Evolutionary conservation across 306 rosid genomes (phyloP), one percentile per base, ranked within the genome.

Genomic region (Benincasa hispida): DNA sequence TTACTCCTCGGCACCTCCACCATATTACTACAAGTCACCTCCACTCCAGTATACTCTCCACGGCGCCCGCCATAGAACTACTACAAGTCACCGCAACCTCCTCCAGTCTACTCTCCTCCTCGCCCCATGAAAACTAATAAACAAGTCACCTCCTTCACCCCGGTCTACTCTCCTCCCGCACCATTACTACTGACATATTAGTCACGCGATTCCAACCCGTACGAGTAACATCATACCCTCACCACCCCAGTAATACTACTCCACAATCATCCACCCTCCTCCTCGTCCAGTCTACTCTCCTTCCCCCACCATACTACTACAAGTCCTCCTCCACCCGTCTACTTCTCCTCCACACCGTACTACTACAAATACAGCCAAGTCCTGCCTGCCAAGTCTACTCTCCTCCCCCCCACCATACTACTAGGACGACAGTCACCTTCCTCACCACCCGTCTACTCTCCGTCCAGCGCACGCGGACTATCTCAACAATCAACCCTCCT

Each of bases 171-270:
- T 0, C 80, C 80, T 0, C 80, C 80, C 0, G 75, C 80, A 1
- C 76, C 76, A 0, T n/a, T 72, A 72, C 57, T 45, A 45, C 37
- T 69, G n/a, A 69, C 55, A 69, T n/a, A n/a, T n/a, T n/a, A 67
- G 22, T 66, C 79, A n/a, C n/a, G n/a, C n/a, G n/a, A n/a, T n/a
- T n/a, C n/a, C n/a, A n/a, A n/a, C n/a, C n/a, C n/a, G n/a, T n/a
- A n/a, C n/a, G n/a, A n/a, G n/a, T n/a, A n/a, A n/a, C n/a, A n/a
- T n/a, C n/a, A n/a, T n/a, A n/a, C n/a, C n/a, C 25, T 93, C 93
- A 6, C 81, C 98, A 50, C 96, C 98, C 0, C 55, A n/a, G 5
- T n/a, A n/a, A 5, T 87, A 90, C 27, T 69, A 84, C 13, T 90
- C 87, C 55, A 88, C n/a, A 76, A 18, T 85, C 92, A 0, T n/a